Percentiles rank a stretch among this genome's conserved stretches.
Evolutionary conservation across 2,329 filamentous ascomycete genomes (phyloP).

Genomic region (Macrophomina pseudophaseolina): DNA sequence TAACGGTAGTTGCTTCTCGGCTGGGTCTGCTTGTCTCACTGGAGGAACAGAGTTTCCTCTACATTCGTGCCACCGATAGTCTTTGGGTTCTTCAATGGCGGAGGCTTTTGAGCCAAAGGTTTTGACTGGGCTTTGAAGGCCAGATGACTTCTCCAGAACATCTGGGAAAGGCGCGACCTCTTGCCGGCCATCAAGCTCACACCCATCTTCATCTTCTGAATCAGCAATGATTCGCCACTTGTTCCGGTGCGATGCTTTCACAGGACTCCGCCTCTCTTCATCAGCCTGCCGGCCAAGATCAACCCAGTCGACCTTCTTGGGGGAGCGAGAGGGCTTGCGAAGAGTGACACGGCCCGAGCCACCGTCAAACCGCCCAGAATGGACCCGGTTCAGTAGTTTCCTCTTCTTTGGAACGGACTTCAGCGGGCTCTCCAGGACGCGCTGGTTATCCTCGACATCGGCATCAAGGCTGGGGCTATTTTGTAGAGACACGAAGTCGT

Average conservation of each 20-base stretch:
- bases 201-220: constrained; percentile 23
- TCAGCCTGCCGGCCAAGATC: not conserved
- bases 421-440: constrained; percentile 15
- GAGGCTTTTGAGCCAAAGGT: not conserved
- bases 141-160: too few species aligned
- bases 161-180: not conserved
- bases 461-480: not conserved
- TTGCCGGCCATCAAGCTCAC: not conserved
- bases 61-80: constrained; percentile 22
- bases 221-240: constrained; percentile 23
- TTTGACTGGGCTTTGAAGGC: not conserved
- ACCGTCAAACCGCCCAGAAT: not conserved
- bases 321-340: constrained; percentile 23
- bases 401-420: constrained; percentile 3
- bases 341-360: not conserved
- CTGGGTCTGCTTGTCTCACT: not conserved
- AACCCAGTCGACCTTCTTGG: constrained; percentile 3
- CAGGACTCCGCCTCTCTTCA: not conserved
- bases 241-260: not conserved
- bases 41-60: not conserved
- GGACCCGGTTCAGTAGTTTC: constrained; percentile 30
- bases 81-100: constrained; percentile 7
- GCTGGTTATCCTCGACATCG: not conserved
- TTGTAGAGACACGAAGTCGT: not conserved
- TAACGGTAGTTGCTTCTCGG: not conserved